phyloP scores from a whole-genome alignment of 177 flowering plant genomes.

The Vitis hybrid region DNA sequence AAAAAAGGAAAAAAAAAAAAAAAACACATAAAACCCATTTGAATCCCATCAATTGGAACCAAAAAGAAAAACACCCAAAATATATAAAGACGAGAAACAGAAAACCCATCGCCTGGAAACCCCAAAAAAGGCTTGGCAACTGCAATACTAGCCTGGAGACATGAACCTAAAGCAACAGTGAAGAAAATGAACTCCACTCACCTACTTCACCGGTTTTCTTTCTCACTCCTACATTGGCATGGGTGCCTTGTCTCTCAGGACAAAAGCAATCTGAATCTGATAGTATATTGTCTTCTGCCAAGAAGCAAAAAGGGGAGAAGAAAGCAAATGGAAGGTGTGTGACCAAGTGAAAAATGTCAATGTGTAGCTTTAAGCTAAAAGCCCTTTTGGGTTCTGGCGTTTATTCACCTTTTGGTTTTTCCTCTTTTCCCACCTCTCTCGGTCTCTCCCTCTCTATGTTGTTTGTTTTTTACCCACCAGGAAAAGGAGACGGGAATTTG shows the following conservation, averaged over 20 bases:
- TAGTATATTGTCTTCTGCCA: background rate
- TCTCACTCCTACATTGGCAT: constrained; percentile 15
- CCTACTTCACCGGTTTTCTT: constrained; percentile 18
- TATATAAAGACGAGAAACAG: background rate
- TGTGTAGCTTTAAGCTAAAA: background rate
- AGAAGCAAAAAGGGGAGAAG: background rate
- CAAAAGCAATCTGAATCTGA: constrained; percentile 1
- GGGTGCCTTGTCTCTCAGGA: background rate
- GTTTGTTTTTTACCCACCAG: no score
- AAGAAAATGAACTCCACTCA: constrained; percentile 1
- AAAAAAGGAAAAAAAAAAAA: background rate
- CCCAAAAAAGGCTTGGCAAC: background rate
- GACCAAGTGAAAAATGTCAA: constrained; percentile 3
- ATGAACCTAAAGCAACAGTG: background rate
- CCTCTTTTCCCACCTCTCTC: background rate
- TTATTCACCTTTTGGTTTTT: no score
- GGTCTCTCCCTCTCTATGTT: background rate
- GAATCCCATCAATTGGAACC: background rate
- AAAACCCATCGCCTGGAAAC: background rate
- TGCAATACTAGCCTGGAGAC: background rate
- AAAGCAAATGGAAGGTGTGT: background rate
- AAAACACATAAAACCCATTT: background rate
- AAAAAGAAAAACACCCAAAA: background rate
- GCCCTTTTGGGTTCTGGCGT: background rate
- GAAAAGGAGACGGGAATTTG: no score